phyloP scores from a whole-genome alignment of 169 alveolate species.

The Perkinsus marinus region DNA sequence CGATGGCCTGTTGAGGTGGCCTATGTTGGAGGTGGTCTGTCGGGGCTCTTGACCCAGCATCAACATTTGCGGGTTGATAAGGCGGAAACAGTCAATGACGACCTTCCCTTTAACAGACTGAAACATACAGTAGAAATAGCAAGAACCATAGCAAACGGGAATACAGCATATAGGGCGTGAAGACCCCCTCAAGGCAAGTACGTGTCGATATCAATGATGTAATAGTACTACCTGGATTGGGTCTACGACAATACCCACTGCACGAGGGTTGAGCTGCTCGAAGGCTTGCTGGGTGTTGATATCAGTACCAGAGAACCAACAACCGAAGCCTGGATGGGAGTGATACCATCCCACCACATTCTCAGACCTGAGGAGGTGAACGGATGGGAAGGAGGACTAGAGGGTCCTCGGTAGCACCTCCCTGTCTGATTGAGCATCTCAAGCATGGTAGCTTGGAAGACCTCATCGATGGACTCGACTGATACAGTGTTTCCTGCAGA shows the following conservation, averaged over 20 bases:
- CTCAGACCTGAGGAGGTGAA: background rate
- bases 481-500: slow-evolving; percentile 73
- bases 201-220: too few relatives aligned
- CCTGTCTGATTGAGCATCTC: slow-evolving; percentile 96
- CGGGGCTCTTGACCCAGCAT: slow-evolving; percentile 92
- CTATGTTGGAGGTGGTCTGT: slow-evolving; percentile 96
- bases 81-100: slow-evolving; percentile 97
- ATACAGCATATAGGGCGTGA: too few relatives aligned
- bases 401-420: slow-evolving; percentile 70
- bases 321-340: slow-evolving; percentile 98
- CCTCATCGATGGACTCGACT: slow-evolving; percentile 99
- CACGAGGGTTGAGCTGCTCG: slow-evolving; percentile 92
- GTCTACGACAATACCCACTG: slow-evolving; percentile 99
- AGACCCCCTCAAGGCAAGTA: too few relatives aligned
- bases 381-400: background rate
- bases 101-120: slow-evolving; percentile 85
- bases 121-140: background rate
- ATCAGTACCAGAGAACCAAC: slow-evolving; percentile 96
- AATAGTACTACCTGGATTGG: slow-evolving; percentile 74
- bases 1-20: slow-evolving; percentile 74
- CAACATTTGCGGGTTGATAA: slow-evolving; percentile 84
- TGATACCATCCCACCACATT: slow-evolving; percentile 97
- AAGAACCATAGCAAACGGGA: too few relatives aligned
- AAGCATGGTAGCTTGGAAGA: slow-evolving; percentile 93
- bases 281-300: slow-evolving; percentile 94